phyloP scores from a whole-genome alignment of 2,329 filamentous ascomycete genomes.

The Alternaria atra region DNA sequence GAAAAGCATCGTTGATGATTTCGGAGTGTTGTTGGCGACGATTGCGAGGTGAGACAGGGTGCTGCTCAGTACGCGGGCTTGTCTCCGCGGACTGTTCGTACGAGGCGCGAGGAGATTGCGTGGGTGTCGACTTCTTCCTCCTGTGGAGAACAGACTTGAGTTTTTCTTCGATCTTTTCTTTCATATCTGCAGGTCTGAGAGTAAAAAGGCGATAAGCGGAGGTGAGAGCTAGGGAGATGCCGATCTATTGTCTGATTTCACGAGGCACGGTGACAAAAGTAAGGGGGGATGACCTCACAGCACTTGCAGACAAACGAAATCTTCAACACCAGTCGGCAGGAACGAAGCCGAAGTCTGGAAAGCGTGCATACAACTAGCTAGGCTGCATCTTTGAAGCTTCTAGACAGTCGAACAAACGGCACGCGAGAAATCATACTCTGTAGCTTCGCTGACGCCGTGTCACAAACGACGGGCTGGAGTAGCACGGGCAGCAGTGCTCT shows the following conservation, averaged over 20 bases:
- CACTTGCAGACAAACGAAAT: slow-evolving; percentile 2
- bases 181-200: slow-evolving; percentile 16
- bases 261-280: slow-evolving; percentile 6
- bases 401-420: neutral
- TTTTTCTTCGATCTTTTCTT: slow-evolving; percentile 28
- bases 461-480: slow-evolving; percentile 4
- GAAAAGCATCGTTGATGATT: slow-evolving; percentile 4
- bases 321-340: neutral
- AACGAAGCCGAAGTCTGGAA: slow-evolving; percentile 3
- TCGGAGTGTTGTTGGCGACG: slow-evolving; percentile 1
- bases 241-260: slow-evolving; percentile 8
- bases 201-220: neutral
- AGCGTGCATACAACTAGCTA: slow-evolving; percentile 9
- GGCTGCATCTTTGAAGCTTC: neutral
- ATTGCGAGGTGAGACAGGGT: slow-evolving; percentile 6
- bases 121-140: slow-evolving; percentile 16
- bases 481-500: neutral
- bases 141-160: slow-evolving; percentile 27
- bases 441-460: slow-evolving; percentile 6
- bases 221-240: slow-evolving; percentile 4
- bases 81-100: slow-evolving; percentile 11
- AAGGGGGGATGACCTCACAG: slow-evolving; percentile 17
- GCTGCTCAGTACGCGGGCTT: slow-evolving; percentile 9
- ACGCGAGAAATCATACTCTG: neutral
- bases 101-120: slow-evolving; percentile 14